phyloP scores from a whole-genome alignment of 441 rosid genomes.

The Sinapis alba region DNA sequence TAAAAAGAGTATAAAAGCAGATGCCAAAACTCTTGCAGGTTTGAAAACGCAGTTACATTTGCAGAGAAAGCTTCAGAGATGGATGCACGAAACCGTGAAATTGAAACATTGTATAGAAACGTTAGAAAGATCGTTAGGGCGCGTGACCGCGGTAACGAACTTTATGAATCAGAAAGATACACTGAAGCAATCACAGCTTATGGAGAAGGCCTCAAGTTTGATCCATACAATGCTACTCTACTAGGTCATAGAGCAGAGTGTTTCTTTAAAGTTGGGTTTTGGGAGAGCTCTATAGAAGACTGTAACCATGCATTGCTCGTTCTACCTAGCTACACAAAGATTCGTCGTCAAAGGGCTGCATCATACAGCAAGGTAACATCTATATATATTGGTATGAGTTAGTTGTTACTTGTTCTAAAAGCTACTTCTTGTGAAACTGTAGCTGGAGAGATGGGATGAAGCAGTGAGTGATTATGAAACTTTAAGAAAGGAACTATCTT shows the following conservation, averaged over 20 bases:
- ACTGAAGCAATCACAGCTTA: conserved; percentile 63
- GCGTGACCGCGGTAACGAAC: conserved; percentile 79
- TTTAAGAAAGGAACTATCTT: conserved; percentile 71
- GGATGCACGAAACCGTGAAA: conserved; percentile 70
- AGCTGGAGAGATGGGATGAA: conserved; percentile 79
- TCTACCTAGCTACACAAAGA: conserved; percentile 71
- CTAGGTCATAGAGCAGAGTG: conserved; percentile 84
- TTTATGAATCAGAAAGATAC: conserved; percentile 31
- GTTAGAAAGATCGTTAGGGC: conserved; percentile 71
- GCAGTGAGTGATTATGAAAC: conserved; percentile 81
- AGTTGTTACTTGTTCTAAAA: neutral
- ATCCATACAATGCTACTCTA: conserved; percentile 73
- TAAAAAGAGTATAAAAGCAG: conserved; percentile 29
- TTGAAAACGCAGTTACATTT: conserved; percentile 70
- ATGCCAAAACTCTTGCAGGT: conserved; percentile 68
- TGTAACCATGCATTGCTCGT: conserved; percentile 67
- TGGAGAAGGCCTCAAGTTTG: conserved; percentile 77
- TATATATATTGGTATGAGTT: neutral
- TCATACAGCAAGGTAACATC: conserved; percentile 67
- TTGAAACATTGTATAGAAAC: conserved; percentile 54
- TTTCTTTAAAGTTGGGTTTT: conserved; percentile 72
- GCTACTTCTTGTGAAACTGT: conserved; percentile 7
- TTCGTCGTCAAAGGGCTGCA: conserved; percentile 81
- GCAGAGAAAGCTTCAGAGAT: conserved; percentile 73
- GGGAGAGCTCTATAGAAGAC: conserved; percentile 78